These are phyloP conservation scores for Chytriomyces sp. DNA, from an alignment of 192 early-diverging fungal species.

Conservation along the genomic window DNA sequence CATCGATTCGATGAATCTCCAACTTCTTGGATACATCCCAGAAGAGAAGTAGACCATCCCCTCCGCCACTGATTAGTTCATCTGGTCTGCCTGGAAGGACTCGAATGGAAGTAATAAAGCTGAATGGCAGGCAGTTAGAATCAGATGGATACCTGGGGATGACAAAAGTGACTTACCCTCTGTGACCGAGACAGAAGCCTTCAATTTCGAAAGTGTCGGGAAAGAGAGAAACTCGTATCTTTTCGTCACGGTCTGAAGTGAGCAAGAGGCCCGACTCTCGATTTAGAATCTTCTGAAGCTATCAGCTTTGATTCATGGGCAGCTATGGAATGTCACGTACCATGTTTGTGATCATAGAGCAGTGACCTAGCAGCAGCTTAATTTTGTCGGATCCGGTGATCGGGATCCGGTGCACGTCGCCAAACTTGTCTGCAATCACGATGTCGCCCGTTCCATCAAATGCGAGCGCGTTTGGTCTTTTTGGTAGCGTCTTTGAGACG, in stretches of 20 bases:
- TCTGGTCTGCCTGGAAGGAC: slow-evolving; percentile 35
- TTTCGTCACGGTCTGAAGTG: slow-evolving; percentile 96
- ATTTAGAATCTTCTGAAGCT: slow-evolving; percentile 52
- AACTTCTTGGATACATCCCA: slow-evolving; percentile 73
- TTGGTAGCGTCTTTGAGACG: not conserved
- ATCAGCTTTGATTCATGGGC: not conserved
- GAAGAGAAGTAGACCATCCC: slow-evolving; percentile 75
- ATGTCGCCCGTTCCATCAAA: slow-evolving; percentile 11
- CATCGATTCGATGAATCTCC: slow-evolving; percentile 68
- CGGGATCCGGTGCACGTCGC: slow-evolving; percentile 82
- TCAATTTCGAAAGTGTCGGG: slow-evolving; percentile 90
- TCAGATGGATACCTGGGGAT: not conserved
- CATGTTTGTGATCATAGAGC: slow-evolving; percentile 91
- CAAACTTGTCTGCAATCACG: slow-evolving; percentile 91
- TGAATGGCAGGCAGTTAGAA: slow-evolving; percentile 63
- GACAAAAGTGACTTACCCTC: slow-evolving; percentile 55
- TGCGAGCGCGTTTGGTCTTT: slow-evolving; percentile 14
- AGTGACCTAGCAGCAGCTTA: slow-evolving; percentile 79
- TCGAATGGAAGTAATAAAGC: slow-evolving; percentile 61
- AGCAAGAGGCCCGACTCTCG: slow-evolving; percentile 70
- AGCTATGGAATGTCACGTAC: slow-evolving; percentile 39
- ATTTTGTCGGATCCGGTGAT: slow-evolving; percentile 29
- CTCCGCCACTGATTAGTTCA: slow-evolving; percentile 76
- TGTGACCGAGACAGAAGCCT: slow-evolving; percentile 89
- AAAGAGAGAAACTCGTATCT: slow-evolving; percentile 90